These are phyloP conservation scores for Geranium rotundifolium DNA, from an alignment of 345 rosid genomes.

Conservation along the genomic window DNA sequence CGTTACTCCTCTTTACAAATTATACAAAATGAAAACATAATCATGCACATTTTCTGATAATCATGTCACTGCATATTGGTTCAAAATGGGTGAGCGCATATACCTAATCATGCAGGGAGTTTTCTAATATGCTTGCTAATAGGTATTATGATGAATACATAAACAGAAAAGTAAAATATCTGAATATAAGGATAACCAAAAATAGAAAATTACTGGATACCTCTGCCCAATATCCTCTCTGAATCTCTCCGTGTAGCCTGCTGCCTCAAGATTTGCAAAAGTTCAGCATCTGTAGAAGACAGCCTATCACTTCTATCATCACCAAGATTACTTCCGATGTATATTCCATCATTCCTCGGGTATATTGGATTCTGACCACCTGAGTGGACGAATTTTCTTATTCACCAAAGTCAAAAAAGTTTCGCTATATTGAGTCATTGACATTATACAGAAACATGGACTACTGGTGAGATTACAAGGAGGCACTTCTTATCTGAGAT, in stretches of 20 bases:
- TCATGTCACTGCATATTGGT: too few species aligned
- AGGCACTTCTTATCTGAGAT: not conserved
- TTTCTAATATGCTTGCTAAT: not conserved
- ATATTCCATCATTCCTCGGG: slow-evolving; percentile 4
- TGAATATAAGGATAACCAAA: not conserved
- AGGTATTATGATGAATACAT: not conserved
- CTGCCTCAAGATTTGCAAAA: slow-evolving; percentile 16
- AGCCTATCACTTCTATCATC: slow-evolving; percentile 1
- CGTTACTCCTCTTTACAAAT: too few species aligned
- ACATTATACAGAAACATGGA: not conserved
- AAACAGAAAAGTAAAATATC: not conserved
- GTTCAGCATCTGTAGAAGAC: slow-evolving; percentile 13
- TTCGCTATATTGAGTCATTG: not conserved
- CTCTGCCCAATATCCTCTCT: not conserved
- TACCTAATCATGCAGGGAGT: not conserved
- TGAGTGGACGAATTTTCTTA: not conserved
- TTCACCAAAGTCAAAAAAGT: not conserved
- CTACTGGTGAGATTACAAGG: not conserved
- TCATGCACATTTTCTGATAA: too few species aligned
- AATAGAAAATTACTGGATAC: not conserved
- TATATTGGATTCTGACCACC: not conserved
- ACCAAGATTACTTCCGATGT: not conserved
- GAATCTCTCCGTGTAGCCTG: slow-evolving; percentile 11
- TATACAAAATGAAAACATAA: too few species aligned
- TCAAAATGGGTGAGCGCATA: not conserved